Evolutionary conservation across 306 rosid genomes (phyloP).

Genomic region (Quercus alba): DNA sequence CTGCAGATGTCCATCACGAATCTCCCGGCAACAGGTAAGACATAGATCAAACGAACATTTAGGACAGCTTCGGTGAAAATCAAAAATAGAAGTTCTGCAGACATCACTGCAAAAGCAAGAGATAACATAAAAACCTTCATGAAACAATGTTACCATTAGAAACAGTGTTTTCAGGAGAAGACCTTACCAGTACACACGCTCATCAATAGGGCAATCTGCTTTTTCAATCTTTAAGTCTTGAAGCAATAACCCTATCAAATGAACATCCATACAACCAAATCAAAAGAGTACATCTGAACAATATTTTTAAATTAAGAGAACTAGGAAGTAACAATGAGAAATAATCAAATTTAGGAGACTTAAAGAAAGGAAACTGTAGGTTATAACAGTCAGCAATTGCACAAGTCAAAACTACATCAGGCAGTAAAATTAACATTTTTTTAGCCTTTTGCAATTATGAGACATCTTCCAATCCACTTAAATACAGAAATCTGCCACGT

Average conservation of each 20-base stretch:
- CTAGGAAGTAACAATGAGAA: neutral
- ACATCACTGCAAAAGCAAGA: conserved; percentile 51
- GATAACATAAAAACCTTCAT: neutral
- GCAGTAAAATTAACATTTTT: neutral
- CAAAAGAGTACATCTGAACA: neutral
- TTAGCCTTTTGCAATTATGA: neutral
- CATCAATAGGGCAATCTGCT: conserved; percentile 21
- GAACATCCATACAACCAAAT: neutral
- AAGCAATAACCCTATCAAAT: conserved; percentile 28
- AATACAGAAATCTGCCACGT: neutral
- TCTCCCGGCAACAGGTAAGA: conserved; percentile 74
- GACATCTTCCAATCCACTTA: neutral
- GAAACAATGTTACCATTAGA: neutral
- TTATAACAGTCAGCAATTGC: neutral
- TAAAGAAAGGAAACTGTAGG: neutral
- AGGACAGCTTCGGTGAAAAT: conserved; percentile 74
- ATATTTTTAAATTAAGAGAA: neutral
- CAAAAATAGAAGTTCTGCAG: conserved; percentile 81
- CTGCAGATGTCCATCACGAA: conserved; percentile 53
- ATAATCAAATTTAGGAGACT: neutral
- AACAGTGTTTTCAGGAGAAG: neutral
- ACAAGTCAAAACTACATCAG: neutral
- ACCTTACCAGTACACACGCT: conserved; percentile 69
- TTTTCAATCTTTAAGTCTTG: conserved; percentile 28
- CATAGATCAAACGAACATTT: conserved; percentile 78